phyloP scores from a whole-genome alignment of 805 yeast genomes.

The Sugiyamaella chiloensis region DNA sequence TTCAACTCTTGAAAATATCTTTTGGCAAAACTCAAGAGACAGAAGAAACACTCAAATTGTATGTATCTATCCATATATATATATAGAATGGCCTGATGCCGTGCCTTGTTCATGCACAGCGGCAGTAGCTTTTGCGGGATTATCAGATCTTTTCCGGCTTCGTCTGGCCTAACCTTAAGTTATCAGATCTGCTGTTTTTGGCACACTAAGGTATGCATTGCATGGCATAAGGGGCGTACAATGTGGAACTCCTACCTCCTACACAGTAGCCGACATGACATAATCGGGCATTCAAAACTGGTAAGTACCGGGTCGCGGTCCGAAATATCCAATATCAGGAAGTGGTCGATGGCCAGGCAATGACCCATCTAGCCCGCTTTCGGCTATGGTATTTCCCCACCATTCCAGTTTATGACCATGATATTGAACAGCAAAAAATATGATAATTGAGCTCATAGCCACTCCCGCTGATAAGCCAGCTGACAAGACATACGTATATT shows the following conservation, averaged over 20 bases:
- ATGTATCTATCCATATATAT: too few species aligned
- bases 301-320: slow-evolving; percentile 19
- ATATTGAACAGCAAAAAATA: slow-evolving; percentile 52
- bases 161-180: slow-evolving; percentile 6
- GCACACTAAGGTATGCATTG: background rate
- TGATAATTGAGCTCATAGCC: slow-evolving; percentile 55
- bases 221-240: background rate
- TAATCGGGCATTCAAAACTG: too few species aligned
- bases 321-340: slow-evolving; percentile 19
- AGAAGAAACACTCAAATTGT: too few species aligned
- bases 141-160: slow-evolving; percentile 5
- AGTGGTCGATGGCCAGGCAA: background rate
- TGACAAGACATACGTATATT: slow-evolving; percentile 49
- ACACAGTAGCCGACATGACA: too few species aligned
- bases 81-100: too few species aligned
- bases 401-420: too few species aligned
- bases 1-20: too few species aligned
- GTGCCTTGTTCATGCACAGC: background rate
- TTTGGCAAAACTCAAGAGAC: too few species aligned
- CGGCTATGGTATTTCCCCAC: slow-evolving; percentile 45
- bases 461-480: slow-evolving; percentile 60
- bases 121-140: too few species aligned
- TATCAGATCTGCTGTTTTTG: slow-evolving; percentile 4
- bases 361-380: background rate
- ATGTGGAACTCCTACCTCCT: too few species aligned